Percentiles rank a stretch among this genome's conserved stretches.
Conservation (phyloP, 345 rosid genomes). For the Acer yangbiense region DNA sequence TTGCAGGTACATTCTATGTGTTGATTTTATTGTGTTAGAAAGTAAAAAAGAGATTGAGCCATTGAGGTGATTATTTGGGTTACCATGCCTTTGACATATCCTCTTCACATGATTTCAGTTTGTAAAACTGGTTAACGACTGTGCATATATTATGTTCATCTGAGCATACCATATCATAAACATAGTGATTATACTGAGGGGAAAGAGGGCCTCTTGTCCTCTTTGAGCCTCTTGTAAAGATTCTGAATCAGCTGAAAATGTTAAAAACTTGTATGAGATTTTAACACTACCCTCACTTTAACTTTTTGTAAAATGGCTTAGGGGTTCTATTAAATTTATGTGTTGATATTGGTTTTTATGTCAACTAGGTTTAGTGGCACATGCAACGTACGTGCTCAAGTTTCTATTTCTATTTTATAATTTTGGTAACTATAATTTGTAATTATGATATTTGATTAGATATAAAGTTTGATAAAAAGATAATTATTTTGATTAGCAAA, state of each 20-base stretch:
- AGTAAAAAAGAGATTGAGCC: neutral
- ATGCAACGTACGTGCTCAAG: no score
- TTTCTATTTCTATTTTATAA: no score
- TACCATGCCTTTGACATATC: neutral
- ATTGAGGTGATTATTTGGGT: neutral
- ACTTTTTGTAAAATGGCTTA: neutral
- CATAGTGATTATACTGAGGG: neutral
- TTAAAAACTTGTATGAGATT: neutral
- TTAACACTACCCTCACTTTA: neutral
- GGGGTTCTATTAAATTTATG: no score
- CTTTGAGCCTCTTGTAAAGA: neutral
- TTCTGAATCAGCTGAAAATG: neutral
- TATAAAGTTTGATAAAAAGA: no score
- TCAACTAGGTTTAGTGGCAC: no score
- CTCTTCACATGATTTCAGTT: neutral
- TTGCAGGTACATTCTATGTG: conserved; percentile 58
- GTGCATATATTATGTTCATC: no score
- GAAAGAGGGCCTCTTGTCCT: neutral
- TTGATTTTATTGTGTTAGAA: conserved; percentile 6
- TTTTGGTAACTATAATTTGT: no score
- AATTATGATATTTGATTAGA: no score
- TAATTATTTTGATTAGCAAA: no score
- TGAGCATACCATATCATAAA: neutral
- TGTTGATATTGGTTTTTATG: no score
- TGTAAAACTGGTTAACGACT: neutral